Conservation (phyloP, 306 rosid species). For the Prunus armeniaca region DNA sequence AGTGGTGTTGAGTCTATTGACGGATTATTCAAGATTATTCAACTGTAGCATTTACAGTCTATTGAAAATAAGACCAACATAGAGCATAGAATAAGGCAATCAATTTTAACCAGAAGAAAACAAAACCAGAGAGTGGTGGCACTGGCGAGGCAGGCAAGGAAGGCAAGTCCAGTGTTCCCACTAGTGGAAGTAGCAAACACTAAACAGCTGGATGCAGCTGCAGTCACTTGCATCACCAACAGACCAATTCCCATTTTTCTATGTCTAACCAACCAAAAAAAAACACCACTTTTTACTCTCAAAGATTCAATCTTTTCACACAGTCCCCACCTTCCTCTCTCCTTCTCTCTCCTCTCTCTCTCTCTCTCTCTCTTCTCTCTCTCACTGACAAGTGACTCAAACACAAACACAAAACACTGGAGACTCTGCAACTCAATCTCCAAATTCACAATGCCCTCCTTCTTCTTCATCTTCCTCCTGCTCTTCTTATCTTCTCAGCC, state of each 20-base stretch:
- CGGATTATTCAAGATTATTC: not conserved
- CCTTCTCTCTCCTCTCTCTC: not conserved
- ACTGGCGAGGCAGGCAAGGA: too few species aligned
- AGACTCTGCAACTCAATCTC: not conserved
- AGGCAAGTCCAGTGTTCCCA: not conserved
- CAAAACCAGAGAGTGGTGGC: not conserved
- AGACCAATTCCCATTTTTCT: constrained; percentile 23
- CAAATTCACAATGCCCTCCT: not conserved
- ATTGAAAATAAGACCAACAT: not conserved
- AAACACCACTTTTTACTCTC: constrained; percentile 26
- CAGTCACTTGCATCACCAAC: constrained; percentile 20
- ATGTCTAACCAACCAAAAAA: too few species aligned
- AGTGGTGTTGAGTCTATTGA: too few species aligned
- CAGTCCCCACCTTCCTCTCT: not conserved
- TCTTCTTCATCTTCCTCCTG: constrained; percentile 17
- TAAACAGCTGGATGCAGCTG: constrained; percentile 65
- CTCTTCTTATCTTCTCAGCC: constrained; percentile 2
- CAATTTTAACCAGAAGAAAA: not conserved
- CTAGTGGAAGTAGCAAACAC: not conserved
- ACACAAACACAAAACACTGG: constrained; percentile 2
- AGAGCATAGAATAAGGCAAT: not conserved
- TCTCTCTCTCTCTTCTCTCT: not conserved
- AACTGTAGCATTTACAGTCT: not conserved
- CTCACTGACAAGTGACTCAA: not conserved
- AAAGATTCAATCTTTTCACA: constrained; percentile 14